Conservation (phyloP, 352 stramenopile genomes). For the Globisporangium ultimum region DNA sequence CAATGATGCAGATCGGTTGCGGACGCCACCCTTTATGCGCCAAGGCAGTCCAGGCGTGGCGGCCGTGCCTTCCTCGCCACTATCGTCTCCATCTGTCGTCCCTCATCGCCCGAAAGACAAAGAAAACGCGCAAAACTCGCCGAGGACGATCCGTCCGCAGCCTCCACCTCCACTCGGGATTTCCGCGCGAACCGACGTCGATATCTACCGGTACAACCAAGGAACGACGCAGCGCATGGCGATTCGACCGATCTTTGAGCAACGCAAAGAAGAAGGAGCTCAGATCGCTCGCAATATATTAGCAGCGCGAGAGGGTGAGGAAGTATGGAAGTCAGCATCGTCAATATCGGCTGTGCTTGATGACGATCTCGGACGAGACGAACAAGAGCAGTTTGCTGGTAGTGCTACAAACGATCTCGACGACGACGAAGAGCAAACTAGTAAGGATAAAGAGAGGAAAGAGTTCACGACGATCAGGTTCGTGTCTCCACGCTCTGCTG, state of each 20-base stretch:
- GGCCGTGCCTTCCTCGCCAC: neutral
- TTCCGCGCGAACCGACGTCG: constrained; percentile 42
- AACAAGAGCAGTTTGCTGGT: neutral
- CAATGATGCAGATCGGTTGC: neutral
- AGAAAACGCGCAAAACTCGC: constrained; percentile 14
- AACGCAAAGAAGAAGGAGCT: constrained; percentile 42
- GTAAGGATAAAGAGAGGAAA: neutral
- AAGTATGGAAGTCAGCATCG: neutral
- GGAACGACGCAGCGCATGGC: constrained; percentile 48
- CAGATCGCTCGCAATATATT: constrained; percentile 24
- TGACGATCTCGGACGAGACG: neutral
- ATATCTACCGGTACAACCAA: constrained; percentile 66
- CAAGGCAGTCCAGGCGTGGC: neutral
- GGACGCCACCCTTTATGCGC: no score
- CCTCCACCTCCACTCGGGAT: constrained; percentile 32
- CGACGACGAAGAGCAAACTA: no score
- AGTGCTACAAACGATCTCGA: no score
- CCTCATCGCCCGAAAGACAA: constrained; percentile 16
- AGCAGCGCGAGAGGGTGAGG: constrained; percentile 14
- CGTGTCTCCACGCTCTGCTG: constrained; percentile 5
- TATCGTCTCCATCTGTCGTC: neutral
- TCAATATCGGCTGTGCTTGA: no score
- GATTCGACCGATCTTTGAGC: constrained; percentile 71
- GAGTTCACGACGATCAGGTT: constrained; percentile 9
- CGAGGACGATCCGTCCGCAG: constrained; percentile 28